phyloP scores from a whole-genome alignment of 352 stramenopile species.

The Phytophthora cryptogea region DNA sequence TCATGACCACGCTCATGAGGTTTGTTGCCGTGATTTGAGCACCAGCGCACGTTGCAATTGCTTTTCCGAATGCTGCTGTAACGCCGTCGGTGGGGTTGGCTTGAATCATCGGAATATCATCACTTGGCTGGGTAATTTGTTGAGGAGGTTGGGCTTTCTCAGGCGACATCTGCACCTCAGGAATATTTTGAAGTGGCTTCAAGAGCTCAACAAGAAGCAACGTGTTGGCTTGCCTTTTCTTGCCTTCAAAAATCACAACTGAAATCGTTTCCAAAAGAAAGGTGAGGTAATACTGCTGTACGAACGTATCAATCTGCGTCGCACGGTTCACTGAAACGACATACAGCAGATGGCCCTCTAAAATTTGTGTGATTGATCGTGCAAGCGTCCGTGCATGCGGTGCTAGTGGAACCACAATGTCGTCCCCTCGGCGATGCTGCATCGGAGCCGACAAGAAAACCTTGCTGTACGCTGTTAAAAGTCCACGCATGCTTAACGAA shows the following conservation, averaged over 20 bases:
- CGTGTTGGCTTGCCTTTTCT: constrained; percentile 80
- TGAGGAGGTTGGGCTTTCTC: not conserved
- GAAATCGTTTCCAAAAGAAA: constrained; percentile 84
- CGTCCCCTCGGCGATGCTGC: constrained; percentile 72
- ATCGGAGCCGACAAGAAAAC: constrained; percentile 63
- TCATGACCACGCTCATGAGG: constrained; percentile 61
- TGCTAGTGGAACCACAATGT: constrained; percentile 55
- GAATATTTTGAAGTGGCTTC: constrained; percentile 36
- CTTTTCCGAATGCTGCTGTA: constrained; percentile 18
- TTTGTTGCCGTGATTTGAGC: constrained; percentile 41
- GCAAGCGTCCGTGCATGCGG: constrained; percentile 61
- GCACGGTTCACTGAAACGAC: constrained; percentile 43
- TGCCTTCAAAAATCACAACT: constrained; percentile 71
- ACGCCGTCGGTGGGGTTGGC: constrained; percentile 12
- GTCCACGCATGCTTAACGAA: constrained; percentile 64
- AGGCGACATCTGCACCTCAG: constrained; percentile 16
- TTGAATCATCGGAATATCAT: constrained; percentile 41
- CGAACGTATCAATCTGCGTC: constrained; percentile 59
- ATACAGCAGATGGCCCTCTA: constrained; percentile 61
- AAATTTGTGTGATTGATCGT: constrained; percentile 43
- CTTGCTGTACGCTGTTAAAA: constrained; percentile 70
- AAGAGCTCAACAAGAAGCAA: constrained; percentile 71
- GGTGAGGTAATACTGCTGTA: constrained; percentile 76
- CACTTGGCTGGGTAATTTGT: constrained; percentile 3
- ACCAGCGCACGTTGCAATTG: constrained; percentile 31